Conservation (phyloP, 2,329 filamentous ascomycete species). For the Cladorrhinum sp. region DNA sequence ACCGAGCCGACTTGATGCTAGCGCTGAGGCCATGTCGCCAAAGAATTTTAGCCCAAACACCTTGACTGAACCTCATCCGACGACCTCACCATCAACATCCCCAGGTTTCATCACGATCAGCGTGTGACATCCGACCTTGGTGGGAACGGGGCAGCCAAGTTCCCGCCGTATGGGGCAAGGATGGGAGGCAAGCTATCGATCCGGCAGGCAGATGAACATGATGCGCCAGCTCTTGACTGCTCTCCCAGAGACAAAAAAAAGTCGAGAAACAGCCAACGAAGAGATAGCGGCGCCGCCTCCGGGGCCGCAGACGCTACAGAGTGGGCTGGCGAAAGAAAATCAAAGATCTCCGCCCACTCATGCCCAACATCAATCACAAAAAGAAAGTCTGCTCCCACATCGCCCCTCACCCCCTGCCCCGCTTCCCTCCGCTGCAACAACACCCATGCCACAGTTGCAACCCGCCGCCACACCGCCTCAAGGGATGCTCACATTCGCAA, state of each 20-base stretch:
- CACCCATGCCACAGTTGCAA: not conserved
- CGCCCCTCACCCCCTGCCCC: not conserved
- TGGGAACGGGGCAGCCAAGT: not conserved
- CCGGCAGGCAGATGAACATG: not conserved
- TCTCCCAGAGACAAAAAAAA: not conserved
- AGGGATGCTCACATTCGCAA: not conserved
- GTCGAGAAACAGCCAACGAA: not conserved
- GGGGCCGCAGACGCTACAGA: not conserved
- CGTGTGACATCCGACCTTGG: not conserved
- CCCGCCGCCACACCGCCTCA: slow-evolving; percentile 9
- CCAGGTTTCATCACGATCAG: not conserved
- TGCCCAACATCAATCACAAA: not conserved
- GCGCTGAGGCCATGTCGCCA: not conserved
- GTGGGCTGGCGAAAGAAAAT: not conserved
- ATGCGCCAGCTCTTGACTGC: no score
- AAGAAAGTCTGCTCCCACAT: not conserved
- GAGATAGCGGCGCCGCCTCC: not conserved
- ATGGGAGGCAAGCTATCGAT: not conserved
- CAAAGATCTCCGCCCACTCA: not conserved
- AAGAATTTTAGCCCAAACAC: not conserved
- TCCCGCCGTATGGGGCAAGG: not conserved
- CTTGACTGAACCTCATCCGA: not conserved
- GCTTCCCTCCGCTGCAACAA: not conserved
- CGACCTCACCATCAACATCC: not conserved
- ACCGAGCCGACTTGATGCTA: no score